Evolutionary conservation across 257 asterid genomes (phyloP).

Genomic region (Solanum piurae): DNA sequence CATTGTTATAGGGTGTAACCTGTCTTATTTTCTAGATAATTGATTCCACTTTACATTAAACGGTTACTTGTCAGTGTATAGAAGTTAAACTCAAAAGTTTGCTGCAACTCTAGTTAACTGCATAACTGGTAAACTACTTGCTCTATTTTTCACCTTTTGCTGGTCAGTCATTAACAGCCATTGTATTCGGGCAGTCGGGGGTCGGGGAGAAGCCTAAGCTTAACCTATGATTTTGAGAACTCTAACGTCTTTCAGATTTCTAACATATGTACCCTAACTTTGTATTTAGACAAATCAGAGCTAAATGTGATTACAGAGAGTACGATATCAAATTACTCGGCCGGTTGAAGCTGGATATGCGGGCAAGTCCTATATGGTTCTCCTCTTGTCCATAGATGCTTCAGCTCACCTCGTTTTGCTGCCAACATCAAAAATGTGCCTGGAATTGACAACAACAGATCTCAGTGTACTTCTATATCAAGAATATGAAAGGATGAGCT

Average conservation of each 20-base stretch:
- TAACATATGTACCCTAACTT: slow-evolving; percentile 1
- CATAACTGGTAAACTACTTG: not conserved
- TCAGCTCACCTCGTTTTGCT: slow-evolving; percentile 66
- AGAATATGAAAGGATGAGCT: not conserved
- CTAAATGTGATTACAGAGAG: not conserved
- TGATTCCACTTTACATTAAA: not conserved
- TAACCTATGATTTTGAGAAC: not conserved
- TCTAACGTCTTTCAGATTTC: not conserved
- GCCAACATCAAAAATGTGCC: slow-evolving; percentile 69
- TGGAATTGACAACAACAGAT: slow-evolving; percentile 7
- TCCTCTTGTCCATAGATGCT: slow-evolving; percentile 75
- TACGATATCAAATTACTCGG: not conserved
- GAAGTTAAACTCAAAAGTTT: not conserved
- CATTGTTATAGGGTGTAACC: not conserved
- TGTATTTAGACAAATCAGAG: not conserved
- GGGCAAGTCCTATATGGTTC: slow-evolving; percentile 77
- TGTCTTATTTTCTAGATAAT: not conserved
- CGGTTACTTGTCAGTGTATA: not conserved
- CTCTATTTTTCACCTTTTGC: not conserved
- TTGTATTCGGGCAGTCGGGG: not conserved
- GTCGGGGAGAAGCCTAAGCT: not conserved
- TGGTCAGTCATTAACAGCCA: not conserved
- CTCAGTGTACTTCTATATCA: not conserved
- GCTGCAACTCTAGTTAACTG: not conserved
- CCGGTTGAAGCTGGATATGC: slow-evolving; percentile 44